Evolutionary conservation across 306 rosid species (phyloP), one percentile per base, ranked within the genome.

Genomic region (Begonia fuchsioides): DNA sequence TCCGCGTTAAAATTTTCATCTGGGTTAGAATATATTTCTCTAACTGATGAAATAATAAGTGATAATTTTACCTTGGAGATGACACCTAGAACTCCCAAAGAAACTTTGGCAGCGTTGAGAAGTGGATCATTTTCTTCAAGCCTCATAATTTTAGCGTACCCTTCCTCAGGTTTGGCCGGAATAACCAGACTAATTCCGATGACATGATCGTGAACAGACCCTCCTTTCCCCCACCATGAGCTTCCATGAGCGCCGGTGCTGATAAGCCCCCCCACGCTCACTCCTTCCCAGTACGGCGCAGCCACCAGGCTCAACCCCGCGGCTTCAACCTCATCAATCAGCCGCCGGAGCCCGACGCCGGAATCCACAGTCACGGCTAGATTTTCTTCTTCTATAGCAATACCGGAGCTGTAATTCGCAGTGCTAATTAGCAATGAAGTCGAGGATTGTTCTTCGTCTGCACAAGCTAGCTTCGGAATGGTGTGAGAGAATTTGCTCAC

Each of bases 221-320:
- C 95, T 15, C 85, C 95, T 39, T 58, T 73, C 9, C 87, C 93
- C 93, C 87, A 64, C 75, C 75, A 68, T 8, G 78, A 72, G 43
- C 78, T 72, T 20, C 78, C 74, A 59, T 72, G 78, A 3, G 74
- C 62, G 13, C 78, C 78, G 3, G 70, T 72, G 39, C 78, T 67
- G 9, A 72, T 57, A 3, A 63, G 32, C 9, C 78, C 78, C 9
- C 68, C 78, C 9, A 72, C 43, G 53, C 74, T 72, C 39, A 67
- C 73, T 12, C 78, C 78, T 55, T 72, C 78, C 78, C 78, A 72
- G 32, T 67, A 67, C 2, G 78, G 78, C 3, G 78, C 51, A 12
- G 70, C 70, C 57, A 60, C 74, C 54, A 72, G 57, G 45, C 68
- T 72, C 54, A 72, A 26, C 12, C 78, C 74, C 3, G 53, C 60